Percentiles rank a stretch among this genome's conserved stretches.
Evolutionary conservation across 2,329 filamentous ascomycete genomes (phyloP).

Genomic region (Aspergillus costaricaensis): DNA sequence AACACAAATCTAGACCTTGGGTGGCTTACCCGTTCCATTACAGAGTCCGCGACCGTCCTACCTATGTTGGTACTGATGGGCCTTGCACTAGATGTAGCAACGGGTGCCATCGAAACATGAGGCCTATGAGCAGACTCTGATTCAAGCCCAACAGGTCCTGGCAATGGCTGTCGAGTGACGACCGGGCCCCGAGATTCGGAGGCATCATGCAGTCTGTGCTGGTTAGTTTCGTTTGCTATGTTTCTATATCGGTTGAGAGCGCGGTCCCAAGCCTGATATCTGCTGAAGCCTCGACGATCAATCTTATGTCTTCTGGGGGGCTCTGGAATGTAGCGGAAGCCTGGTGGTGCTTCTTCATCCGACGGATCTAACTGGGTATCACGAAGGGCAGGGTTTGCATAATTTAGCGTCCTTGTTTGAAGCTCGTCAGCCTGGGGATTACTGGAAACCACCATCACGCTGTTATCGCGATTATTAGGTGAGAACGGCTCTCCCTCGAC

Average conservation of each 20-base stretch:
- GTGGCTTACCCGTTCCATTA: conserved; percentile 25
- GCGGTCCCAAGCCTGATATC: conserved; percentile 51
- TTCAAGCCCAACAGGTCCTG: conserved; percentile 18
- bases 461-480: conserved; percentile 37
- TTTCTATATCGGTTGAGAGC: conserved; percentile 45
- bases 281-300: conserved; percentile 48
- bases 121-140: conserved; percentile 15
- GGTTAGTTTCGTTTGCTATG: conserved; percentile 22
- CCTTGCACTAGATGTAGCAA: conserved; percentile 17
- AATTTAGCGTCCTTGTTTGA: conserved; percentile 33
- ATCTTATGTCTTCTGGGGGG: conserved; percentile 35
- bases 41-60: conserved; percentile 11
- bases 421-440: conserved; percentile 38
- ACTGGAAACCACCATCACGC: conserved; percentile 47
- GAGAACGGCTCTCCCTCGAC: conserved; percentile 36
- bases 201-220: conserved; percentile 13
- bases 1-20: neutral
- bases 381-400: conserved; percentile 21
- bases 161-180: conserved; percentile 21
- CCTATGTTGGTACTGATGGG: conserved; percentile 17
- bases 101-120: conserved; percentile 18
- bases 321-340: conserved; percentile 39
- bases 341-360: conserved; percentile 40
- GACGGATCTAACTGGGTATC: conserved; percentile 31
- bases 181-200: conserved; percentile 21